phyloP scores from a whole-genome alignment of 495 filamentous ascomycete genomes.

The Podospora bellae-mahoneyi region DNA sequence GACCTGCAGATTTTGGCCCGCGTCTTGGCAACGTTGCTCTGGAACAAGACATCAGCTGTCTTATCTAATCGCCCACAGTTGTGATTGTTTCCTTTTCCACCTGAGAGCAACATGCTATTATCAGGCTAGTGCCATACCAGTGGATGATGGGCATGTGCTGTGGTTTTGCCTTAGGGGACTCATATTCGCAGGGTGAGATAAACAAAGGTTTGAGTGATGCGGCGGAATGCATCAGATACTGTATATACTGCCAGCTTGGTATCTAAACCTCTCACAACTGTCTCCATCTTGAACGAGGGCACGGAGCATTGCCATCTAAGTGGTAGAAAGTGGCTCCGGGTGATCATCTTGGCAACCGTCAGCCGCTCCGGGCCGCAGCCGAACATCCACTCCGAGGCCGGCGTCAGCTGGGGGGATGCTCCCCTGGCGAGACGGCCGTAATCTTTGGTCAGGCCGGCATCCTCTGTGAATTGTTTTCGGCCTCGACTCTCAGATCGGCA shows the following conservation, averaged over 20 bases:
- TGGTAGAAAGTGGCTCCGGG: neutral
- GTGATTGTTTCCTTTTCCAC: too few relatives aligned
- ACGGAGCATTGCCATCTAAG: neutral
- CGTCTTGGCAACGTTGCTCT: conserved; percentile 3
- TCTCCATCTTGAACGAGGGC: neutral
- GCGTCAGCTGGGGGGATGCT: neutral
- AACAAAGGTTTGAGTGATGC: neutral
- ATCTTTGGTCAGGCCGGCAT: neutral
- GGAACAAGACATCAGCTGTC: neutral
- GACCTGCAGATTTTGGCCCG: conserved; percentile 10
- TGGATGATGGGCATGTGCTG: too few relatives aligned
- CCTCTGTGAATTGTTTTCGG: neutral
- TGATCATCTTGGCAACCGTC: neutral
- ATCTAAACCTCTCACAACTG: neutral
- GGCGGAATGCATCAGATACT: neutral
- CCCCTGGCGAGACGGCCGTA: neutral
- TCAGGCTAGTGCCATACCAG: too few relatives aligned
- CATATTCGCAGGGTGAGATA: neutral
- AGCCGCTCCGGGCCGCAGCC: neutral
- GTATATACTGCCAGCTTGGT: neutral
- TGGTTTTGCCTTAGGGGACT: too few relatives aligned
- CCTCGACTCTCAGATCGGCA: neutral
- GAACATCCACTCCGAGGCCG: neutral
- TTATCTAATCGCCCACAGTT: neutral
- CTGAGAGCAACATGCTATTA: neutral